phyloP scores from a whole-genome alignment of 176 grass and related monocot genomes.

The Alloteropsis semialata region DNA sequence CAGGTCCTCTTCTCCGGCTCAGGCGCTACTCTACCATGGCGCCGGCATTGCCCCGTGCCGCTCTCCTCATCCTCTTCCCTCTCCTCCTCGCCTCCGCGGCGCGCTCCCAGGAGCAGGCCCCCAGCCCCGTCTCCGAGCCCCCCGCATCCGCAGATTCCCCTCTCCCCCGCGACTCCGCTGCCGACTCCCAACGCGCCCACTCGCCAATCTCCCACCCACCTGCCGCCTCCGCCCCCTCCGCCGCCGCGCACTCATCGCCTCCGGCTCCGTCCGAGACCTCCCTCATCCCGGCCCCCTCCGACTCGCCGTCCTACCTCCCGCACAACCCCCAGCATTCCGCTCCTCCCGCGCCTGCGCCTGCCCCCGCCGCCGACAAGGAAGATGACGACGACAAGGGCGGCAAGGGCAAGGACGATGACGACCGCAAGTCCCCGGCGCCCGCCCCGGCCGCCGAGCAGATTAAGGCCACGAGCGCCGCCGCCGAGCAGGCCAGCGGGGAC shows the following conservation, averaged over 20 bases:
- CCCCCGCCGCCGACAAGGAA: background rate
- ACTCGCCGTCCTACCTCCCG: background rate
- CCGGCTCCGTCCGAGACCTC: background rate
- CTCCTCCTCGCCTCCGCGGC: constrained; percentile 15
- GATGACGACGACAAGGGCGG: background rate
- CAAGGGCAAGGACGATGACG: background rate
- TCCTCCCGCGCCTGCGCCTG: background rate
- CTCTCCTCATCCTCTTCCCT: background rate
- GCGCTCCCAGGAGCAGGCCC: background rate
- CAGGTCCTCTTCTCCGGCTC: background rate
- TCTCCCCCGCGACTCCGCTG: background rate
- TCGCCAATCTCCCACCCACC: constrained; percentile 17
- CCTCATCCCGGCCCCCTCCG: background rate
- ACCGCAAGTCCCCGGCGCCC: constrained; percentile 23
- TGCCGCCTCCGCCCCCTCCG: background rate
- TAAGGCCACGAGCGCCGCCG: background rate
- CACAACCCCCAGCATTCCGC: background rate
- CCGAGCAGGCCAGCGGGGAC: background rate
- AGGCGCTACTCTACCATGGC: background rate
- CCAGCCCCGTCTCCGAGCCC: background rate
- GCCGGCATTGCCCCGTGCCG: background rate
- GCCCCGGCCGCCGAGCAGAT: constrained; percentile 12
- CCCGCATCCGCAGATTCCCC: background rate
- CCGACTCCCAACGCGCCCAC: background rate
- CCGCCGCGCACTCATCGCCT: background rate